Base-by-base conservation (phyloP, 2,329 filamentous ascomycete species). In the Exophiala viscosa region DNA sequence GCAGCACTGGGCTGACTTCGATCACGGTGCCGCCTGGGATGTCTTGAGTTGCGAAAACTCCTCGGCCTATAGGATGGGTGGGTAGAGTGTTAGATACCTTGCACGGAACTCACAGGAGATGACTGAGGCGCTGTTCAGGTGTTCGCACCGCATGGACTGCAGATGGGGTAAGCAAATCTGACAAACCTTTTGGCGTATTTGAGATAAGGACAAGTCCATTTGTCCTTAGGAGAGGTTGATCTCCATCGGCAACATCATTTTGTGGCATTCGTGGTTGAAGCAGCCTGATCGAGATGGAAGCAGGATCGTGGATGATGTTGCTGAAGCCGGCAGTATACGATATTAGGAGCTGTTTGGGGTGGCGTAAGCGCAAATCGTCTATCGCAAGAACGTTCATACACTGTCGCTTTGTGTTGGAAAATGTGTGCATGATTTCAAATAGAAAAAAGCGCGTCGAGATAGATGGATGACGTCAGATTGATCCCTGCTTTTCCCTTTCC, bases 1-100 rank as follows among this genome's bases (percentile, higher is more conserved):
- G 60, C 3, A 81, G 38, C 17, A 65, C 64, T 3, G 65, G 64
- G 40, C 55, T 59, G 32, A 63, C 52, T 13, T 66, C 64, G 41
- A 65, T 41, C 13, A 66, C 52, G 14, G 63, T 62, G 11, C 59
- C 54, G 35, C 49, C 50, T 14, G 58, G 32, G 23, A 65, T 66
- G 31, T 52, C 43, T 20, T 55, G 36, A 3, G 61, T 60, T 15
- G 63, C 64, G 46, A 66, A 64, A 20, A 66, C 62, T 28, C 60
- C 64, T 57, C 64, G 51, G 13, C 64, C 64, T 65, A 54, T n/a
- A 28, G 20, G 15, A 15, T 20, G 3, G 28, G 8, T 18, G 14
- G 28, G 32, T 5, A 50, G 28, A 28, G 40, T 8, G 9, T 52
- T 39, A 28, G 23, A 7, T 28, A 5, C 5, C 8, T 28, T 28